Evolutionary conservation across 371 early-diverging fungal species (phyloP).

Genomic region (Haplosporangium sp.): DNA sequence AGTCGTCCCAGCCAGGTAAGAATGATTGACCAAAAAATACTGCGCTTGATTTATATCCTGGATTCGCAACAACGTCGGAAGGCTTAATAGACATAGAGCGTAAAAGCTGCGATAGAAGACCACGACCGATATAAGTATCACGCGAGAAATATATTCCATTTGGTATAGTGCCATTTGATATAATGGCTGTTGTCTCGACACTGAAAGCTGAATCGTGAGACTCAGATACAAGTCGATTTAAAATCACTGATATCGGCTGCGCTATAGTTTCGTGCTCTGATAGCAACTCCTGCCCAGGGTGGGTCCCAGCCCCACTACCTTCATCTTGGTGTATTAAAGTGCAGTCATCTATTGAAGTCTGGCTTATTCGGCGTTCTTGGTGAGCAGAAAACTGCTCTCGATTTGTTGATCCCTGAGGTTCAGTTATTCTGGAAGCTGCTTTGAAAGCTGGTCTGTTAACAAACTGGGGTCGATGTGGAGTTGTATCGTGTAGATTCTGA

Average conservation of each 20-base stretch:
- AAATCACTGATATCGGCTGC: neutral
- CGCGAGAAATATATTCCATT: slow-evolving; percentile 36
- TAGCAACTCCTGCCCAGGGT: neutral
- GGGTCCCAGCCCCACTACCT: neutral
- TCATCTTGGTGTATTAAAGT: slow-evolving; percentile 2
- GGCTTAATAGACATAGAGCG: neutral
- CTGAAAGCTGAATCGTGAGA: neutral
- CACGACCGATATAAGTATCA: slow-evolving; percentile 39
- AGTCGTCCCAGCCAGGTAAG: slow-evolving; percentile 13
- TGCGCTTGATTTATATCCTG: neutral
- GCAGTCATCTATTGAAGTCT: neutral
- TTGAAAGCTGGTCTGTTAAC: slow-evolving; percentile 30
- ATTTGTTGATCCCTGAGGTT: neutral
- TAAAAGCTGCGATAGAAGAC: slow-evolving; percentile 21
- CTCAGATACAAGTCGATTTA: neutral
- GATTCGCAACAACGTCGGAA: neutral
- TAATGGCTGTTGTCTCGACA: neutral
- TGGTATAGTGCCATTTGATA: slow-evolving; percentile 2
- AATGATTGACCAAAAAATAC: slow-evolving; percentile 24
- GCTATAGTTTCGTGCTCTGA: neutral
- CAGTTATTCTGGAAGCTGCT: neutral
- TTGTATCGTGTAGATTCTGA: neutral
- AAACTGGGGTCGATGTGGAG: slow-evolving; percentile 17
- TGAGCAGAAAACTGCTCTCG: neutral
- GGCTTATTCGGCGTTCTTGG: neutral